A percentile compares a stretch with the other conserved stretches of the same genome.
Evolutionary conservation across 2,329 filamentous ascomycete species (phyloP).

Genomic region (Neurospora sp.): DNA sequence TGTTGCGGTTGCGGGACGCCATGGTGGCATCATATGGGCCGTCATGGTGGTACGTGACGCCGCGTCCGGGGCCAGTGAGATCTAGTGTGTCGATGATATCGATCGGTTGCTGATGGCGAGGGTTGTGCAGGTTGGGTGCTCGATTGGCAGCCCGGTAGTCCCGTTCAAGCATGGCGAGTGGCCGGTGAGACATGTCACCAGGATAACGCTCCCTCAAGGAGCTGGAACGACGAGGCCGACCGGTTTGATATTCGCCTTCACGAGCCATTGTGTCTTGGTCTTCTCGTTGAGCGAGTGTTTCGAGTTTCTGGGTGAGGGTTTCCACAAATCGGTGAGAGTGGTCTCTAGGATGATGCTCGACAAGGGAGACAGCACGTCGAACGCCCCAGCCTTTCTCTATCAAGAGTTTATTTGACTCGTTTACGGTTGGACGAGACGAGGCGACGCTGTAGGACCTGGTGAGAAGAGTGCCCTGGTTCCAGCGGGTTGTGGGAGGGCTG

Average conservation of each 20-base stretch:
- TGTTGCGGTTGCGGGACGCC: conserved; percentile 59
- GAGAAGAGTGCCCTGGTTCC: conserved; percentile 21
- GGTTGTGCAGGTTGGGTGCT: conserved; percentile 55
- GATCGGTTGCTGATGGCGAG: conserved; percentile 54
- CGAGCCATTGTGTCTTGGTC: neutral
- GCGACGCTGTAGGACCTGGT: conserved; percentile 16
- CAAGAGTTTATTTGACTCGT: conserved; percentile 12
- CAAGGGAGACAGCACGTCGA: conserved; percentile 33
- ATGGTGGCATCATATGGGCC: conserved; percentile 83
- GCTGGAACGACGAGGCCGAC: conserved; percentile 17
- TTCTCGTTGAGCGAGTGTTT: neutral
- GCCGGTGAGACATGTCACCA: conserved; percentile 55
- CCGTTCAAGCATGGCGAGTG: conserved; percentile 55
- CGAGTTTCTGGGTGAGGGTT: conserved; percentile 48
- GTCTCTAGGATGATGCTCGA: conserved; percentile 52
- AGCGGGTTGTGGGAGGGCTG: conserved; percentile 17
- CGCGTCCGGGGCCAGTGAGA: conserved; percentile 36
- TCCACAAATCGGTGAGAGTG: conserved; percentile 56
- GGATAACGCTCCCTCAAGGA: conserved; percentile 52
- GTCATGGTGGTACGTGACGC: conserved; percentile 71
- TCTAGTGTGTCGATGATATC: conserved; percentile 80
- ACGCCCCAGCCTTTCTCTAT: conserved; percentile 7
- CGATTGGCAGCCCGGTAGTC: conserved; percentile 58
- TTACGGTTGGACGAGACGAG: conserved; percentile 9
- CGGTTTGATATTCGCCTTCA: conserved; percentile 3